Conservation (phyloP, 176 grass and related monocot genomes). For the Aegilops tauschii region DNA sequence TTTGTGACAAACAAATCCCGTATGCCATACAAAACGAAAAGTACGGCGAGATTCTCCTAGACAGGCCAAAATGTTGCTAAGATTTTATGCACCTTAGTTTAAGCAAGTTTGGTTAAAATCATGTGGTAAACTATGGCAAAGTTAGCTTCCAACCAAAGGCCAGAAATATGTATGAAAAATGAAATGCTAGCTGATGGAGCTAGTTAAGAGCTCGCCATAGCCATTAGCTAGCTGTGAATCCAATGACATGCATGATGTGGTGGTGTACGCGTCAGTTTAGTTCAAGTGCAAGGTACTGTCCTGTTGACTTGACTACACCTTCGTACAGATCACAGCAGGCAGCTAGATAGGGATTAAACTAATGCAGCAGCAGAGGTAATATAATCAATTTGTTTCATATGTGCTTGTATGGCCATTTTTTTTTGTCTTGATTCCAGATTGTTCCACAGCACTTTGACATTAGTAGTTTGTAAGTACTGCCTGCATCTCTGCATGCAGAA, state of each 20-base stretch:
- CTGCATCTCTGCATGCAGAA: conserved; percentile 12
- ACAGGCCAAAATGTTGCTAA: neutral
- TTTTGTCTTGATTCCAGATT: conserved; percentile 52
- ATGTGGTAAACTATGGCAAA: neutral
- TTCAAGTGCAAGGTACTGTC: conserved; percentile 26
- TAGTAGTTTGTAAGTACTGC: neutral
- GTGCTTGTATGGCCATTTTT: conserved; percentile 25
- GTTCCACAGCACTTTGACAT: conserved; percentile 19
- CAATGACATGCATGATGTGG: neutral
- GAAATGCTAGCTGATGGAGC: neutral
- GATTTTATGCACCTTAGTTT: neutral
- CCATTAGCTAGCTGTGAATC: neutral
- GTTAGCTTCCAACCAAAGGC: neutral
- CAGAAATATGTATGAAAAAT: neutral
- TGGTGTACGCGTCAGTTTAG: conserved; percentile 25
- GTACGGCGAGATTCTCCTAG: neutral
- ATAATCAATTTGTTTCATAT: neutral
- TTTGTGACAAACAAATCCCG: neutral
- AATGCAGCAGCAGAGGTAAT: neutral
- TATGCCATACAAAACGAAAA: neutral
- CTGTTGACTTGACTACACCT: conserved; percentile 44
- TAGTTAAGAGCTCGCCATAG: neutral
- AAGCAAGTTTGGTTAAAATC: neutral
- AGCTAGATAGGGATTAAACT: neutral
- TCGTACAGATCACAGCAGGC: conserved; percentile 15